Percentiles rank a stretch among this genome's conserved stretches.
Evolutionary conservation across 1,139 yeast genomes (phyloP).

Genomic region (Fermentozyma sake): DNA sequence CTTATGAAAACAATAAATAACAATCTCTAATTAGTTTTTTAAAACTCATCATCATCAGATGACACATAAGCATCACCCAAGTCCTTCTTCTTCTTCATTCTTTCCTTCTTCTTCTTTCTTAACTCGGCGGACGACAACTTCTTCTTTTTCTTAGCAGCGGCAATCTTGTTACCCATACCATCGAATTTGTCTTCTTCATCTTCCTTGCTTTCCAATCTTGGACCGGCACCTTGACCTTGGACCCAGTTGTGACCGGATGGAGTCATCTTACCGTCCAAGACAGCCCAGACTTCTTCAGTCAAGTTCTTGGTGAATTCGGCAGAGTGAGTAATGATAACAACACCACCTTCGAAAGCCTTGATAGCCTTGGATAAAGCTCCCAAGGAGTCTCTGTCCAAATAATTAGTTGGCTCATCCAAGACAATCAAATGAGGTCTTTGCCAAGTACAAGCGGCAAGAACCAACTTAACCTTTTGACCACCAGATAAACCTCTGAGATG

Average conservation of each 20-base stretch:
- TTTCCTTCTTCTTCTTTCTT: slow-evolving; percentile 99
- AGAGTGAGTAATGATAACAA: slow-evolving; percentile 98
- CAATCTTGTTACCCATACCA: slow-evolving; percentile 99
- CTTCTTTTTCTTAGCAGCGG: slow-evolving; percentile 91
- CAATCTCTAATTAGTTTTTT: no score
- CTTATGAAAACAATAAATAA: slow-evolving; percentile 1
- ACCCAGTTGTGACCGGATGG: slow-evolving; percentile 99
- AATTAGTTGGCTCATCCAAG: slow-evolving; percentile 98
- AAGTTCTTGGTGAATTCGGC: slow-evolving; percentile 99
- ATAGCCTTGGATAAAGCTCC: slow-evolving; percentile 99
- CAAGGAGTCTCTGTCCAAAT: slow-evolving; percentile 98
- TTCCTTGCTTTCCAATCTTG: slow-evolving; percentile 94
- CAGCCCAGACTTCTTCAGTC: slow-evolving; percentile 99
- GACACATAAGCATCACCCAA: slow-evolving; percentile 98
- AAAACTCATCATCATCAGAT: slow-evolving; percentile 93
- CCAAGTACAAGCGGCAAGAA: slow-evolving; percentile 99
- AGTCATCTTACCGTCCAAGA: slow-evolving; percentile 94
- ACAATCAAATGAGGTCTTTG: slow-evolving; percentile 99
- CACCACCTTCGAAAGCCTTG: slow-evolving; percentile 99
- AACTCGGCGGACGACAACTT: slow-evolving; percentile 98
- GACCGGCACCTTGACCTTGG: slow-evolving; percentile 99
- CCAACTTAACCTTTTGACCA: slow-evolving; percentile 99
- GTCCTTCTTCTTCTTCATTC: slow-evolving; percentile 99
- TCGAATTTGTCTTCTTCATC: slow-evolving; percentile 98
- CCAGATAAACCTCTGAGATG: slow-evolving; percentile 99